Evolutionary conservation across 2,329 filamentous ascomycete species (phyloP).

Genomic region (Nectriaceae sp.): DNA sequence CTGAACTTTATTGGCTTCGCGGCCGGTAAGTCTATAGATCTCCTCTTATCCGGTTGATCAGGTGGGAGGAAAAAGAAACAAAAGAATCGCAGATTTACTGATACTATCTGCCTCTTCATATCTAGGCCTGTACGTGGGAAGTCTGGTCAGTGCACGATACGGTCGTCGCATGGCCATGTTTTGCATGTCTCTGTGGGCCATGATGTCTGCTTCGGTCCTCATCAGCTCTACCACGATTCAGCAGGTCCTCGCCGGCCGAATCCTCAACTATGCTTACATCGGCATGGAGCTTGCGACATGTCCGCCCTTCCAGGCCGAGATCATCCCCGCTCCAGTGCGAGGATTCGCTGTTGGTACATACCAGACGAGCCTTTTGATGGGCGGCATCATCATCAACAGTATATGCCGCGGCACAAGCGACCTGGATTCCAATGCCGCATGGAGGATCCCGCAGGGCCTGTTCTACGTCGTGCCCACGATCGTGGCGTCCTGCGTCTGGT

Average conservation of each 20-base stretch:
- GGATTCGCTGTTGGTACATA: conserved; percentile 30
- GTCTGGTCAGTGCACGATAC: conserved; percentile 15
- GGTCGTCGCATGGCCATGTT: conserved; percentile 28
- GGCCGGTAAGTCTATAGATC: conserved; percentile 19
- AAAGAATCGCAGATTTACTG: too few species aligned
- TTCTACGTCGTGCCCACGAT: conserved; percentile 8
- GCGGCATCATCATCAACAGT: conserved; percentile 14
- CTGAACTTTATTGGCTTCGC: conserved; percentile 33
- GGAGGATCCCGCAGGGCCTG: conserved; percentile 5
- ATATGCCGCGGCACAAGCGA: conserved; percentile 6
- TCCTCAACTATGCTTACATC: conserved; percentile 12
- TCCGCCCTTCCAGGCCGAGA: conserved; percentile 35
- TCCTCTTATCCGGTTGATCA: too few species aligned
- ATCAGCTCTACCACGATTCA: conserved; percentile 6
- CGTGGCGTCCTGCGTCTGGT: conserved; percentile 1
- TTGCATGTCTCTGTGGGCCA: conserved; percentile 34
- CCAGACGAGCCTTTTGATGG: conserved; percentile 26
- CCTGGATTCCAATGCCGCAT: background rate
- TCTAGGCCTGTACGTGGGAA: conserved; percentile 14
- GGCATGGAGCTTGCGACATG: conserved; percentile 22
- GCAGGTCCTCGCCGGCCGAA: conserved; percentile 12
- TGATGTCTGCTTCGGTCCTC: conserved; percentile 11
- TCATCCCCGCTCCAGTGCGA: conserved; percentile 22
- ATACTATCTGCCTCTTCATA: background rate
- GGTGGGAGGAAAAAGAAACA: too few species aligned